A percentile compares a stretch with the other conserved stretches of the same genome.
Evolutionary conservation across 108 stramenopile genomes (phyloP).

Genomic region (Pseudonitzschia pungens): DNA sequence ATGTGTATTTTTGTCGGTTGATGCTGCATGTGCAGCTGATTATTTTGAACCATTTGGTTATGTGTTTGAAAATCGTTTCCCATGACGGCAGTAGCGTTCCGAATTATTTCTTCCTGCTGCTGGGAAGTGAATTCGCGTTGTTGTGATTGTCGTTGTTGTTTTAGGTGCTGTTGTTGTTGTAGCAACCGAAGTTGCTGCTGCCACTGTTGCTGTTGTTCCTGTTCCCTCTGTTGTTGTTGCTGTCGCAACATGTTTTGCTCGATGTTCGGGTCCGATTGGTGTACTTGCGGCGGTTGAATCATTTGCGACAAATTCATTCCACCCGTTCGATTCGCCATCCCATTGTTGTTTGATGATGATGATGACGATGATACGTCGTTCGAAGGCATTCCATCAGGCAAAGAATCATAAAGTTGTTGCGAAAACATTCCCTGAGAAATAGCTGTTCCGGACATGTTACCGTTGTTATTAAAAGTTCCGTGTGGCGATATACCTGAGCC

Average conservation of each 20-base stretch:
- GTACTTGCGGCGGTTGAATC: not conserved
- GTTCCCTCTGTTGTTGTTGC: not conserved
- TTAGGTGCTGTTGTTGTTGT: not conserved
- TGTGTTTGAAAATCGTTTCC: constrained; percentile 5
- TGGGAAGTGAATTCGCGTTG: not conserved
- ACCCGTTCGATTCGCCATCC: not conserved
- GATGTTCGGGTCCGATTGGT: not conserved
- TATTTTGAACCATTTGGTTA: constrained; percentile 24
- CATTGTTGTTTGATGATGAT: not conserved
- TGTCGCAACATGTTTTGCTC: not conserved
- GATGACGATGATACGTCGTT: not conserved
- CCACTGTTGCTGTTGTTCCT: not conserved
- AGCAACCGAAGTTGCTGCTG: not conserved
- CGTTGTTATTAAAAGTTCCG: not conserved
- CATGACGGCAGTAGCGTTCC: constrained; percentile 17
- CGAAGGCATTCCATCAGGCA: not conserved
- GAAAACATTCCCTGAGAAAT: not conserved
- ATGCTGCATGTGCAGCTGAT: constrained; percentile 26
- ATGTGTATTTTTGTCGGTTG: constrained; percentile 28
- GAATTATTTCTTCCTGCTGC: constrained; percentile 20
- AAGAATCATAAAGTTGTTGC: not conserved
- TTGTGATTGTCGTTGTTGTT: constrained; percentile 3
- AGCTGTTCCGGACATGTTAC: not conserved
- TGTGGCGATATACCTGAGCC: not conserved
- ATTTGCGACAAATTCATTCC: constrained; percentile 3